Evolutionary conservation across 331 rosid genomes (phyloP), one percentile per base, ranked within the genome.

Genomic region (Malus hybrid): DNA sequence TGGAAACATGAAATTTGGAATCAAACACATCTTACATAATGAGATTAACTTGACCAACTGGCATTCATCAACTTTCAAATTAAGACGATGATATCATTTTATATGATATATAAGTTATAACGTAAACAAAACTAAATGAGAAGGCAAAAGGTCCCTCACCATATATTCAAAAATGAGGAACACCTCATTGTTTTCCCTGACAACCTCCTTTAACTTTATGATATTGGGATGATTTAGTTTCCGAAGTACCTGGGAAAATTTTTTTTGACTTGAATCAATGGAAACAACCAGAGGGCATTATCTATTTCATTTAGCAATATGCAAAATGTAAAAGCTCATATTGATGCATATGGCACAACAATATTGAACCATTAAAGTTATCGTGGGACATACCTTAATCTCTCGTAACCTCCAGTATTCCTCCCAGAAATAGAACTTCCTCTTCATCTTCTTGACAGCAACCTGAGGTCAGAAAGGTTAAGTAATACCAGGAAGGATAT

Each of bases 381-480:
- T 52, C 29, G 42, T 28, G 74, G 75, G 48, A 39, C 84, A 71
- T 85, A 91, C 97, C 97, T 83, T 91, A 60, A 91, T 77, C 87
- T 91, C 97, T 80, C 95, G 84, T 81, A 91, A 83, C 72, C 86
- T 88, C 74, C 90, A 82, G 80, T 70, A 87, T 82, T 91, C 97
- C 81, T 89, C 93, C 97, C 95, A 91, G 81, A 89, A 91, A 79
- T 79, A 89, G 77, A 91, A 91, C 86, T 88, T 91, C 80, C 90
- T 89, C 85, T 91, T 91, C 91, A 91, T 83, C 83, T 84, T 89
- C 85, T 91, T 91, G 81, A 91, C 89, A 76, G 97, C 97, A 79
- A 89, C 90, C 97, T 91, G 77, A 63, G 64, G 76, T 74, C 66
- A 85, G 79, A 75, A 73, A 52, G 68, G 61, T 73, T 66, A 74